A percentile compares a stretch with the other conserved stretches of the same genome.
These are phyloP conservation scores for Pestalotiopsis sp. DNA, from an alignment of 2,329 filamentous ascomycete species.

Conservation along the genomic window DNA sequence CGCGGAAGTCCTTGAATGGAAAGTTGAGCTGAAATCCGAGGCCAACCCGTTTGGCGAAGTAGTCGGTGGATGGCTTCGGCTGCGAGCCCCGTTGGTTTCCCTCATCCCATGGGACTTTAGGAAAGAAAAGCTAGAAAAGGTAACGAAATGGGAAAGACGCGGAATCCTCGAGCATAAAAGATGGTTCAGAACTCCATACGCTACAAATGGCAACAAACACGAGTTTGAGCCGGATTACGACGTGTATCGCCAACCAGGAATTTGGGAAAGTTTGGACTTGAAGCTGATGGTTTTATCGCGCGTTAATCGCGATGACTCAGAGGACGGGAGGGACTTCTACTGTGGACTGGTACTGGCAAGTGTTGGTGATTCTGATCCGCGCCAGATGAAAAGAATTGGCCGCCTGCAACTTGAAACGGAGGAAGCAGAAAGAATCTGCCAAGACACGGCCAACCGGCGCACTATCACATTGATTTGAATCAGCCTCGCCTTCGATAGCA, in stretches of 20 bases:
- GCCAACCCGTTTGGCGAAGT: conserved; percentile 20
- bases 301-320: background rate
- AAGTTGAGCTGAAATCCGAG: conserved; percentile 14
- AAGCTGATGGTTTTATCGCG: too few relatives aligned
- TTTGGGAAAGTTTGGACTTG: background rate
- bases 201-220: background rate
- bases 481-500: background rate
- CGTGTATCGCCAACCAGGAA: background rate
- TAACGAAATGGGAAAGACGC: too few relatives aligned
- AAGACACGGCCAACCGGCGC: background rate
- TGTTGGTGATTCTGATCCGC: background rate
- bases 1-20: conserved; percentile 15
- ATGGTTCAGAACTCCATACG: background rate
- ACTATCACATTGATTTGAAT: background rate
- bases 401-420: background rate
- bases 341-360: background rate
- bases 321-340: background rate
- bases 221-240: background rate
- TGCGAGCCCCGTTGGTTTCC: conserved; percentile 15
- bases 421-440: background rate
- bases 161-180: background rate
- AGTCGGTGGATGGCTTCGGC: conserved; percentile 17
- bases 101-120: background rate
- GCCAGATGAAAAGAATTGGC: background rate
- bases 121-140: too few relatives aligned